Evolutionary conservation across 768 basidiomycete species (phyloP).

Genomic region (Tylopilus sp.): DNA sequence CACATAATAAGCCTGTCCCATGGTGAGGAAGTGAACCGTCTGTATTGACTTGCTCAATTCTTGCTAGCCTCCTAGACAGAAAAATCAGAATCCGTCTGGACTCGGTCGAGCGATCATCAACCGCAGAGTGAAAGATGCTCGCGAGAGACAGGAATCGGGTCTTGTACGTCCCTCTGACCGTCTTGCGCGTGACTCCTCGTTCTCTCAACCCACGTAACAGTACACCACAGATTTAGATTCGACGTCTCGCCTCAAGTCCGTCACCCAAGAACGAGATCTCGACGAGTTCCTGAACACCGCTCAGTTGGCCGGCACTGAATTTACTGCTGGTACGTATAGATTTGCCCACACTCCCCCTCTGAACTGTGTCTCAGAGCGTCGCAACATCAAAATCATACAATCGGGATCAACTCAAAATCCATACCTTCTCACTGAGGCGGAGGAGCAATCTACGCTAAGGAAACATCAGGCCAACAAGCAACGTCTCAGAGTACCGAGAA

Average conservation of each 20-base stretch:
- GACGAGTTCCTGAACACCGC: conserved; percentile 96
- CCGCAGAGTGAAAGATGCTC: conserved; percentile 52
- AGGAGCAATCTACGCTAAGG: conserved; percentile 71
- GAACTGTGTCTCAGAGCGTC: conserved; percentile 48
- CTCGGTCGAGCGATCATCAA: conserved; percentile 96
- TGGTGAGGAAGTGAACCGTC: conserved; percentile 8
- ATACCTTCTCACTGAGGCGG: conserved; percentile 76
- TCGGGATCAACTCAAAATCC: conserved; percentile 67
- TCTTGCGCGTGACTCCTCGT: neutral
- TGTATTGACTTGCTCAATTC: neutral
- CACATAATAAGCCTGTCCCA: neutral
- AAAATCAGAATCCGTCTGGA: conserved; percentile 70
- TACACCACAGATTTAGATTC: conserved; percentile 74
- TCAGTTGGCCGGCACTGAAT: conserved; percentile 91
- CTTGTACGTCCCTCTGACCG: conserved; percentile 46
- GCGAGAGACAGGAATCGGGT: conserved; percentile 42
- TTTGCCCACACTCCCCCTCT: neutral
- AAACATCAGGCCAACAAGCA: conserved; percentile 73
- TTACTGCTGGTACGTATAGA: conserved; percentile 76
- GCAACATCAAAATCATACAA: conserved; percentile 78
- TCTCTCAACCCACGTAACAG: conserved; percentile 34
- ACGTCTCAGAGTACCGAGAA: conserved; percentile 80
- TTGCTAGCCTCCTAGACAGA: conserved; percentile 52
- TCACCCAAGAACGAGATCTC: conserved; percentile 94
- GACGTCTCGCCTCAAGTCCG: conserved; percentile 72